phyloP scores from a whole-genome alignment of 495 filamentous ascomycete species.

The Amphirosellinia nigrospora region DNA sequence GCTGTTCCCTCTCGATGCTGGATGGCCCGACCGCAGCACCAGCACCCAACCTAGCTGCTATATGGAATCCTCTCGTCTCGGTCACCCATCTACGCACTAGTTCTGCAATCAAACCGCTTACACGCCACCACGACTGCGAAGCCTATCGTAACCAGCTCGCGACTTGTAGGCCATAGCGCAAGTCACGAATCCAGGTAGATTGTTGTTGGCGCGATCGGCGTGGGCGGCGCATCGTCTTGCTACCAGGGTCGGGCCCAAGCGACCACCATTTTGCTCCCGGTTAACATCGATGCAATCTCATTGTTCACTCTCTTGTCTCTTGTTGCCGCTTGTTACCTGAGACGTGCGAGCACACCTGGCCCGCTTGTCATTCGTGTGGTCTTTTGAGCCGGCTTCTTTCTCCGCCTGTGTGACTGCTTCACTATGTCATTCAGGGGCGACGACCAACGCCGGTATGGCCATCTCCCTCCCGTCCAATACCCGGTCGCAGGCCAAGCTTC shows the following conservation, averaged over 20 bases:
- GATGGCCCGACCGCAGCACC: not conserved
- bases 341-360: not conserved
- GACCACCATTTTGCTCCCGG: not conserved
- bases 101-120: slow-evolving; percentile 3
- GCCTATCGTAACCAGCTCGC: not conserved
- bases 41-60: not conserved
- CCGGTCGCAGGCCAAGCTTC: slow-evolving; percentile 47
- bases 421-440: slow-evolving; percentile 61
- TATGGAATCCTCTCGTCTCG: not conserved
- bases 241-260: not conserved
- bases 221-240: not conserved
- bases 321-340: slow-evolving; percentile 1
- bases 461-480: slow-evolving; percentile 64
- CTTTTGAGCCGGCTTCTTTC: not conserved
- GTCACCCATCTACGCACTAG: not conserved
- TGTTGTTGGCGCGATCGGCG: not conserved
- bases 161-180: not conserved
- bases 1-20: slow-evolving; percentile 14
- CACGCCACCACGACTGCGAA: not conserved
- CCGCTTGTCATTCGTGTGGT: not conserved
- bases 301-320: not conserved
- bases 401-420: slow-evolving; percentile 9
- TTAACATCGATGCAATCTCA: slow-evolving; percentile 14
- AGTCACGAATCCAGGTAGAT: not conserved
- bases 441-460: slow-evolving; percentile 62